Evolutionary conservation across 2,329 filamentous ascomycete species (phyloP), one percentile per base, ranked within the genome.

Genomic region (Chalaropsis ovoidea): DNA sequence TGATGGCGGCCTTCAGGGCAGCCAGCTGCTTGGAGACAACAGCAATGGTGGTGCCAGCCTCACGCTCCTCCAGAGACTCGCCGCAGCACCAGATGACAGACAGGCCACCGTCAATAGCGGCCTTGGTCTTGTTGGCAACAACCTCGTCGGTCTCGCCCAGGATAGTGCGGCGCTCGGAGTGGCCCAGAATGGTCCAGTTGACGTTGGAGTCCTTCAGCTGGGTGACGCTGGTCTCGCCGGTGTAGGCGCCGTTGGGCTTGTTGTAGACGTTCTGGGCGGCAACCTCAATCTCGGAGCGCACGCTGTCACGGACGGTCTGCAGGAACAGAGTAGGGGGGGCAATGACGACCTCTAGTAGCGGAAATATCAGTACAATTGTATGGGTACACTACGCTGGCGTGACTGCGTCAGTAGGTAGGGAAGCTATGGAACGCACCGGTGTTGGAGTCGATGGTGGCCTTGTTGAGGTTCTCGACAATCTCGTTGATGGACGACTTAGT

Each of bases 201-300:
- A 97, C 88, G 74, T 85, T 85, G 78, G 82, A 86, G 78, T 97
- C 94, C 79, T 89, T 87, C 73, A 99, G 86, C 81, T 97, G 94
- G 69, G 86, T 80, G 70, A 92, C 92, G 70, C 88, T 92, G 80
- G 96, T 94, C 81, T 99, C 94, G 74, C 94, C 94, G 43, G 94
- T 99, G 82, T 89, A 97, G 72, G 94, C 94, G 72, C 94, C 94
- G 77, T 94, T 91, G 76, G 91, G 90, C 84, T 93, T 93, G 82
- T 97, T 89, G 79, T 85, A 97, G 77, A 97, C 90, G 79, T 99
- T 99, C 81, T 99, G 94, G 67, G 94, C 87, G 67, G 93, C 89
- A 69, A 99, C 89, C 74, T 89, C 88, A 75, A 99, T 81, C 70
- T 86, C 85, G 72, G 83, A 74, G 75, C 86, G 85, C 72, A 93